These are phyloP conservation scores for Suillus subaureus DNA, from an alignment of 768 basidiomycete species.

Conservation along the genomic window DNA sequence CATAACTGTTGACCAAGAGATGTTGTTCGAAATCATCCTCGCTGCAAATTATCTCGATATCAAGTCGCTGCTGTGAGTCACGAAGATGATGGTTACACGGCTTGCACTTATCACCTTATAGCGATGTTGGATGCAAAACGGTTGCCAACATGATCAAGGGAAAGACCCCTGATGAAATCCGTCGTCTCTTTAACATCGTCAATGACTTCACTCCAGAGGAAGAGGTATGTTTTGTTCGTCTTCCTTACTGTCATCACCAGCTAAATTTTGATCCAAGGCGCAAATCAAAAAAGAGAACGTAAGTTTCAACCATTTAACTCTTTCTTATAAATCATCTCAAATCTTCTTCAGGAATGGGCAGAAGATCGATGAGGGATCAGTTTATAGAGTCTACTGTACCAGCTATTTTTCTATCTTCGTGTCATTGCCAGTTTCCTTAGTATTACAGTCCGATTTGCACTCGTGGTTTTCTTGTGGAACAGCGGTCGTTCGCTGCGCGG, in stretches of 20 bases:
- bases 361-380: slow-evolving; percentile 71
- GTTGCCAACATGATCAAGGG: slow-evolving; percentile 99
- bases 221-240: slow-evolving; percentile 61
- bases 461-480: slow-evolving; percentile 8
- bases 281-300: slow-evolving; percentile 99
- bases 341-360: slow-evolving; percentile 76
- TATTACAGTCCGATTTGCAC: slow-evolving; percentile 12
- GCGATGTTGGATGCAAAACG: slow-evolving; percentile 97
- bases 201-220: slow-evolving; percentile 99
- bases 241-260: slow-evolving; percentile 43
- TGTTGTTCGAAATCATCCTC: slow-evolving; percentile 99
- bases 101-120: slow-evolving; percentile 32
- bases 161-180: slow-evolving; percentile 99
- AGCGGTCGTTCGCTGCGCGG: slow-evolving; percentile 17
- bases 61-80: slow-evolving; percentile 90
- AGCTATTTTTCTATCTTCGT: slow-evolving; percentile 19
- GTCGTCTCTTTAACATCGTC: slow-evolving; percentile 96
- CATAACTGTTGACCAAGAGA: slow-evolving; percentile 98
- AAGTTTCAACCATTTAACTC: slow-evolving; percentile 35
- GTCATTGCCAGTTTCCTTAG: slow-evolving; percentile 13
- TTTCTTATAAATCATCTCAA: slow-evolving; percentile 18
- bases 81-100: slow-evolving; percentile 1
- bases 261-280: slow-evolving; percentile 72
- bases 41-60: slow-evolving; percentile 99
- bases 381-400: slow-evolving; percentile 27